phyloP scores from a whole-genome alignment of 345 rosid genomes.

The Dimocarpus longan region DNA sequence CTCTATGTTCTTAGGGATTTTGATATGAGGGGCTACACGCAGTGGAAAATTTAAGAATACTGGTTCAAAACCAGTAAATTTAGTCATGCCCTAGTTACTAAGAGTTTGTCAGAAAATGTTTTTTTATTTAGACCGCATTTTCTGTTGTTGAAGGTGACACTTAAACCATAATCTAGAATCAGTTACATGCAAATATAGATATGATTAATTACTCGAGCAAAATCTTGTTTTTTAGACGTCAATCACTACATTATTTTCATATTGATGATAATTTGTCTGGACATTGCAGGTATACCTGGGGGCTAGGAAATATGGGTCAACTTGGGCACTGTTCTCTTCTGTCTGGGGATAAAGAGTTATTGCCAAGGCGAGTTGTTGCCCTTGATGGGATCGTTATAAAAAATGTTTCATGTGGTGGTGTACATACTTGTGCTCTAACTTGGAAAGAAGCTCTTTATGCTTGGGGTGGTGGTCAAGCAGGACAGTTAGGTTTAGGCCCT shows the following conservation, averaged over 20 bases:
- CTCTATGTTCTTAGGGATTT: background rate
- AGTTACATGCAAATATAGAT: background rate
- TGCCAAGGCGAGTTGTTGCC: conserved; percentile 90
- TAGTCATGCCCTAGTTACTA: background rate
- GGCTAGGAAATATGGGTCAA: conserved; percentile 89
- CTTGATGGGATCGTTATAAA: conserved; percentile 69
- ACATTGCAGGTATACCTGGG: conserved; percentile 88
- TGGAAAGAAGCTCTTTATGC: conserved; percentile 84
- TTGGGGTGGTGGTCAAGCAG: conserved; percentile 95
- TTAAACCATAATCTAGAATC: background rate
- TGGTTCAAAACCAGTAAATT: background rate
- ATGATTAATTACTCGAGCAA: background rate
- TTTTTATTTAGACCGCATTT: background rate
- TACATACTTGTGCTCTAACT: conserved; percentile 87
- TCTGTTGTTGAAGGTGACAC: background rate
- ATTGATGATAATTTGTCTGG: conserved; percentile 22
- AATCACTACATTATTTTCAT: background rate
- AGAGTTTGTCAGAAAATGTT: background rate
- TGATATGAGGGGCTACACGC: background rate
- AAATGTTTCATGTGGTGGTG: conserved; percentile 89
- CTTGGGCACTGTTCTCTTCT: conserved; percentile 96
- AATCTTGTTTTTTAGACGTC: background rate
- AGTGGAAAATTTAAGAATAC: background rate
- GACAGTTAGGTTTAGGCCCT: conserved; percentile 93
- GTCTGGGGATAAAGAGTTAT: conserved; percentile 79